A percentile compares a stretch with the other conserved stretches of the same genome.
Evolutionary conservation across 2,329 filamentous ascomycete genomes (phyloP).

Genomic region (Phialophora macrospora): DNA sequence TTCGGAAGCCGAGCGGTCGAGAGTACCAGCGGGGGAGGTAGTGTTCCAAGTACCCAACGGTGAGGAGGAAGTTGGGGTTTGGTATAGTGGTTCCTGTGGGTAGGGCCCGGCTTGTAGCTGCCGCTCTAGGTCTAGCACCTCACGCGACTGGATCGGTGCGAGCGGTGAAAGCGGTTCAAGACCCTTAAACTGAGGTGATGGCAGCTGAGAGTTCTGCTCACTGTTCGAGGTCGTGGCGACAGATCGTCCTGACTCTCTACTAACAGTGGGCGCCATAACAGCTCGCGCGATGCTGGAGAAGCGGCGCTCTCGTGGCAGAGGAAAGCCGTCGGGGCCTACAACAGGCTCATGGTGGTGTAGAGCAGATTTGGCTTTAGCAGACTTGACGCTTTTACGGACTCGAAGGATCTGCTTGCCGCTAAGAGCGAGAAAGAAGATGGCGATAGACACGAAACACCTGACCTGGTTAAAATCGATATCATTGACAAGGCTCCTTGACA

Average conservation of each 20-base stretch:
- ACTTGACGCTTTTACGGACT: constrained; percentile 25
- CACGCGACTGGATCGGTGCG: constrained; percentile 20
- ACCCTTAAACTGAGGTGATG: constrained; percentile 9
- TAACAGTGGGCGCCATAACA: constrained; percentile 3
- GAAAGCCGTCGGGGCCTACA: background rate
- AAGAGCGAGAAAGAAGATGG: constrained; percentile 26
- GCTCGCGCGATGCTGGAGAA: constrained; percentile 20
- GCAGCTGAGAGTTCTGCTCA: background rate
- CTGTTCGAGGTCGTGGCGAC: background rate
- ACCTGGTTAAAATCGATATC: background rate
- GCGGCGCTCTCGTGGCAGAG: constrained; percentile 16
- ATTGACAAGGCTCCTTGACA: background rate
- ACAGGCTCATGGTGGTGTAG: constrained; percentile 9
- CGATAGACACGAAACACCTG: constrained; percentile 24
- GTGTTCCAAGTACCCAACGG: background rate
- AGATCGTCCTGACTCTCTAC: background rate
- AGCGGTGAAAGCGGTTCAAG: constrained; percentile 15
- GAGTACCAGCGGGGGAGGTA: constrained; percentile 3
- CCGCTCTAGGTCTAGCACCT: constrained; percentile 13
- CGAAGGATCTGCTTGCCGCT: constrained; percentile 31
- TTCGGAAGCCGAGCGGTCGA: constrained; percentile 12
- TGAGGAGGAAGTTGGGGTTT: constrained; percentile 1
- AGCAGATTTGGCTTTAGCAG: constrained; percentile 19
- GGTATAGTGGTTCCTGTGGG: constrained; percentile 1
- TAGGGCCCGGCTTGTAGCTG: background rate